Conservation (phyloP, 2,329 filamentous ascomycete species). For the Botrytis tulipae region DNA sequence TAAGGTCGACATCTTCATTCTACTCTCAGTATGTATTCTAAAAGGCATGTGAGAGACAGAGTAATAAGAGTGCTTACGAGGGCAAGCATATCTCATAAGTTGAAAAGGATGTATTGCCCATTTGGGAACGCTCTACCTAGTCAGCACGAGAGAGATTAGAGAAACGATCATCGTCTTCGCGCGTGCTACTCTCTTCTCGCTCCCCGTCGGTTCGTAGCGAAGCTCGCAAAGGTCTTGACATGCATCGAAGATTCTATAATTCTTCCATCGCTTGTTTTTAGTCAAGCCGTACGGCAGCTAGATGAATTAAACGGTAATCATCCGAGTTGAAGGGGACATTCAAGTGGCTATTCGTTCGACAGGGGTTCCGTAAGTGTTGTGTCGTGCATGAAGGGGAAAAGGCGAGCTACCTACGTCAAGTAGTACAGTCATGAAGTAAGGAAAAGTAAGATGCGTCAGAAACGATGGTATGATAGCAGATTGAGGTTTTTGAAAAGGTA, state of each 20-base stretch:
- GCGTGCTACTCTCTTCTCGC: background rate
- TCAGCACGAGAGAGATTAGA: background rate
- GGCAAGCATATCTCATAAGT: background rate
- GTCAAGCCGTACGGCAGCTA: slow-evolving; percentile 8
- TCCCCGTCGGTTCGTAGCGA: background rate
- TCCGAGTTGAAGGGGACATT: background rate
- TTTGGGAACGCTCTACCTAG: background rate
- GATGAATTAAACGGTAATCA: slow-evolving; percentile 15
- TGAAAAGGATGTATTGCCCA: background rate
- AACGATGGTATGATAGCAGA: background rate
- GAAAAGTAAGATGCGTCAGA: background rate
- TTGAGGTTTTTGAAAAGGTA: background rate
- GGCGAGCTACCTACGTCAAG: slow-evolving; percentile 2
- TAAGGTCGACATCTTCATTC: background rate
- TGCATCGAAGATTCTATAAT: slow-evolving; percentile 23
- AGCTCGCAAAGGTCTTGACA: slow-evolving; percentile 1
- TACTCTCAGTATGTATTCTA: background rate
- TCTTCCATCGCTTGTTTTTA: slow-evolving; percentile 27
- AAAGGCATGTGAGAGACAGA: background rate
- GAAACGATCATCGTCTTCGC: slow-evolving; percentile 7
- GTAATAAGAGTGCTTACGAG: background rate
- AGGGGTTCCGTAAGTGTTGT: background rate
- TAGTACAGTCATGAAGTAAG: background rate
- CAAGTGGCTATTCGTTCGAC: background rate
- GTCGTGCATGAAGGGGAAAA: slow-evolving; percentile 13